A percentile compares a stretch with the other conserved stretches of the same genome.
These are phyloP conservation scores for Delphinella strobiligena DNA, from an alignment of 2,329 filamentous ascomycete genomes.

Conservation along the genomic window DNA sequence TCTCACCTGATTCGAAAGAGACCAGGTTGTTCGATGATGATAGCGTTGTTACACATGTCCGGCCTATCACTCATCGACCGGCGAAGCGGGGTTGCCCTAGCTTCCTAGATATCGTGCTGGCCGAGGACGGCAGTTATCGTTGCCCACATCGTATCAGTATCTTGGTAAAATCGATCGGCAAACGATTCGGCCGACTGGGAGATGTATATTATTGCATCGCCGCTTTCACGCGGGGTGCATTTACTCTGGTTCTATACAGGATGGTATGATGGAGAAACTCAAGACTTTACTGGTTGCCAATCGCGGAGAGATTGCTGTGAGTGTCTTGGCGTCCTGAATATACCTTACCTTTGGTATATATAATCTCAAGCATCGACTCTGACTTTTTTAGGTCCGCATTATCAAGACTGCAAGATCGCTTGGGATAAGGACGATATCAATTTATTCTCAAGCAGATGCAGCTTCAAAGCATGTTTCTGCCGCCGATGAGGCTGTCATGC, in stretches of 20 bases:
- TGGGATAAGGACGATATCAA: conserved; percentile 39
- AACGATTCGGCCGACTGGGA: too few relatives aligned
- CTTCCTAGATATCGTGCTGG: too few relatives aligned
- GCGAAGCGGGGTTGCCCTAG: background rate
- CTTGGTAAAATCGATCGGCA: too few relatives aligned
- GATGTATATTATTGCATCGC: too few relatives aligned
- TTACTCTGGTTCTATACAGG: background rate
- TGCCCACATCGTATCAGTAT: too few relatives aligned
- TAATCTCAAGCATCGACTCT: conserved; percentile 3
- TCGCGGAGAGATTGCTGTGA: conserved; percentile 25
- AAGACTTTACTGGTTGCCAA: conserved; percentile 47
- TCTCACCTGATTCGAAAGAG: too few relatives aligned
- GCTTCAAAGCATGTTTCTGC: conserved; percentile 41
- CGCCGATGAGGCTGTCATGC: conserved; percentile 41
- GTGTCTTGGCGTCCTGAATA: background rate
- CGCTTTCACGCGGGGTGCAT: too few relatives aligned
- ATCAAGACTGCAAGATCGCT: conserved; percentile 39
- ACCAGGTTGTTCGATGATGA: too few relatives aligned
- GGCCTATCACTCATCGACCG: background rate
- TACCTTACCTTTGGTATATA: background rate
- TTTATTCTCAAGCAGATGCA: conserved; percentile 47
- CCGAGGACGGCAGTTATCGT: too few relatives aligned
- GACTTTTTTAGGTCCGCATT: conserved; percentile 29
- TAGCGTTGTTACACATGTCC: too few relatives aligned
- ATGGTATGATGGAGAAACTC: conserved; percentile 28